These are phyloP conservation scores for Boletus hoseneyae DNA, from an alignment of 1,284 basidiomycete species.

Conservation along the genomic window DNA sequence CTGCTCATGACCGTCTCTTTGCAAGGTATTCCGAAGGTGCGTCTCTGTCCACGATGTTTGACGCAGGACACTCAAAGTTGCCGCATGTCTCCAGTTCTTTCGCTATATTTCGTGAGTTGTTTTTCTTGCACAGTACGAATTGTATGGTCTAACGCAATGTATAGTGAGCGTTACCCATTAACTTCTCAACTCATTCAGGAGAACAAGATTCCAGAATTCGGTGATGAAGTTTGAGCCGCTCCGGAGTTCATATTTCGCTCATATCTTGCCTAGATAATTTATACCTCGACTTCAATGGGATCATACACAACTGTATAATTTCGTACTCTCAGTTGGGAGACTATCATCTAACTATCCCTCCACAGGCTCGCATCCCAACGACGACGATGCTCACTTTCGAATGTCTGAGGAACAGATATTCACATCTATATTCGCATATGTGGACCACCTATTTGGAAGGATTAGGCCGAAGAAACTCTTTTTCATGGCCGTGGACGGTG, in stretches of 20 bases:
- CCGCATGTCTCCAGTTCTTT: constrained; percentile 56
- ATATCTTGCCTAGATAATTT: constrained; percentile 61
- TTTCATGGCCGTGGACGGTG: constrained; percentile 98
- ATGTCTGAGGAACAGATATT: constrained; percentile 97
- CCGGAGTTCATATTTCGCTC: constrained; percentile 7
- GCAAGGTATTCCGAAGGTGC: constrained; percentile 59
- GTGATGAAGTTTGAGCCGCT: constrained; percentile 36
- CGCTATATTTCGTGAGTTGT: constrained; percentile 75
- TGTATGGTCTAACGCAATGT: constrained; percentile 12
- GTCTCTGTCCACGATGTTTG: constrained; percentile 43
- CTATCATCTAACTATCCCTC: constrained; percentile 1
- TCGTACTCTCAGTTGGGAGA: background rate
- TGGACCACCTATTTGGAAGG: constrained; percentile 95
- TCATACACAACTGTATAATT: constrained; percentile 91
- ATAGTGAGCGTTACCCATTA: constrained; percentile 93
- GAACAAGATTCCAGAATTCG: constrained; percentile 96
- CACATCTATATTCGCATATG: constrained; percentile 94
- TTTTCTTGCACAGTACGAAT: background rate
- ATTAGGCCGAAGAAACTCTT: constrained; percentile 97
- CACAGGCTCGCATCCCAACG: constrained; percentile 88
- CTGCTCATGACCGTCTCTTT: constrained; percentile 3
- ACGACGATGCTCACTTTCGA: constrained; percentile 93
- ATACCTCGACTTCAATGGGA: constrained; percentile 97
- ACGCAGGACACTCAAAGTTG: constrained; percentile 2
- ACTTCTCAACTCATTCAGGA: constrained; percentile 97